phyloP scores from a whole-genome alignment of 208 protist species.

The Herpetomonas samuelpessoai region DNA sequence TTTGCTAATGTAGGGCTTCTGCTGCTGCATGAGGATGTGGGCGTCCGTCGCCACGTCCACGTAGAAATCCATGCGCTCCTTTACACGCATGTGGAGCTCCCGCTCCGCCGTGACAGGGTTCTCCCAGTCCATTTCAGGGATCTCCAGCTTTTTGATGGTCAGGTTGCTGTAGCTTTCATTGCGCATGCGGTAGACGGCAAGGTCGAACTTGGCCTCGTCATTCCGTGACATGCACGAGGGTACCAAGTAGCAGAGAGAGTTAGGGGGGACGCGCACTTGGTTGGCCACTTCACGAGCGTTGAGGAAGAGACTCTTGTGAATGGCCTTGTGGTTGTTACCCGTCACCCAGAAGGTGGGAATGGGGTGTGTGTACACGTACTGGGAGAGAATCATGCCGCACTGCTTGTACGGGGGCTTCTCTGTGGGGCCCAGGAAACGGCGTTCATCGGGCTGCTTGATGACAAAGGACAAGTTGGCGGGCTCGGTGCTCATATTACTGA shows the following conservation, averaged over 20 bases:
- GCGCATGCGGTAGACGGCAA: slow-evolving; percentile 34
- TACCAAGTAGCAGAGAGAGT: slow-evolving; percentile 51
- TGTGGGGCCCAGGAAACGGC: slow-evolving; percentile 34
- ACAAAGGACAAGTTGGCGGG: slow-evolving; percentile 29
- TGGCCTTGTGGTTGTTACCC: slow-evolving; percentile 69
- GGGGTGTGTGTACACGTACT: slow-evolving; percentile 27
- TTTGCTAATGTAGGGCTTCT: slow-evolving; percentile 32
- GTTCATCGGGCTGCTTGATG: slow-evolving; percentile 62
- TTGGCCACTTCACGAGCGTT: slow-evolving; percentile 48
- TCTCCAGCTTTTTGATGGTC: slow-evolving; percentile 32
- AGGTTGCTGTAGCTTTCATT: slow-evolving; percentile 28
- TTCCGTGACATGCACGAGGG: slow-evolving; percentile 36
- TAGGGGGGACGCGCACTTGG: slow-evolving; percentile 32
- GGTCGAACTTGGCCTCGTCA: slow-evolving; percentile 29
- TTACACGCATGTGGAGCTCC: slow-evolving; percentile 33
- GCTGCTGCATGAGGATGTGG: slow-evolving; percentile 48
- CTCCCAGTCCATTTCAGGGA: slow-evolving; percentile 38
- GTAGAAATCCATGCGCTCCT: slow-evolving; percentile 56
- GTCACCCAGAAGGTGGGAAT: slow-evolving; percentile 71
- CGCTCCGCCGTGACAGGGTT: slow-evolving; percentile 30
- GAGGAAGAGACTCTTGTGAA: slow-evolving; percentile 72
- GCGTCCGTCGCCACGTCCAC: slow-evolving; percentile 46
- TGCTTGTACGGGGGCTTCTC: slow-evolving; percentile 53
- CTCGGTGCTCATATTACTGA: slow-evolving; percentile 31
- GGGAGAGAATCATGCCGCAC: slow-evolving; percentile 62